A percentile compares a stretch with the other conserved stretches of the same genome.
Conservation (phyloP, 805 yeast species). For the Suhomyces sp. region DNA sequence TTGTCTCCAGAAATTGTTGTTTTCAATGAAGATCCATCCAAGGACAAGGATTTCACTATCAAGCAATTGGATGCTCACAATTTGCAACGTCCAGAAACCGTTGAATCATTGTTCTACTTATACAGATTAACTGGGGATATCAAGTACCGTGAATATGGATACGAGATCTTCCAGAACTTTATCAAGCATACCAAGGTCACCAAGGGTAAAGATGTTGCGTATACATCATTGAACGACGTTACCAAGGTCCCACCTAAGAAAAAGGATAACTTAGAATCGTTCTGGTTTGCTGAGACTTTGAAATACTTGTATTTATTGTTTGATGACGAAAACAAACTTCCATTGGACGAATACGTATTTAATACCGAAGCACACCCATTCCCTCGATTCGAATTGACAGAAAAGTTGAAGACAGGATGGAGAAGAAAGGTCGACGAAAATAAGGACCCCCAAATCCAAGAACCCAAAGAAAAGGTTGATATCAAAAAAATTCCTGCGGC, state of each 20-base stretch:
- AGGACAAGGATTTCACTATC: slow-evolving; percentile 58
- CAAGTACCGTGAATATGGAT: slow-evolving; percentile 86
- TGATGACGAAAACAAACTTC: slow-evolving; percentile 62
- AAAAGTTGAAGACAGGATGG: slow-evolving; percentile 64
- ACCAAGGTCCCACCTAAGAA: slow-evolving; percentile 50
- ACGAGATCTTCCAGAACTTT: slow-evolving; percentile 76
- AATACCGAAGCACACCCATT: slow-evolving; percentile 94
- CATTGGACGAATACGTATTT: slow-evolving; percentile 69
- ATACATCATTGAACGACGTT: slow-evolving; percentile 67
- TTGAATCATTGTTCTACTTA: slow-evolving; percentile 78
- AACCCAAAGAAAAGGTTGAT: slow-evolving; percentile 17
- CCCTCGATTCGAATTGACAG: slow-evolving; percentile 62
- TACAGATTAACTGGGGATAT: slow-evolving; percentile 79
- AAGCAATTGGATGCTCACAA: slow-evolving; percentile 77
- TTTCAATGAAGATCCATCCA: slow-evolving; percentile 58
- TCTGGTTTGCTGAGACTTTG: slow-evolving; percentile 92
- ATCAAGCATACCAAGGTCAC: slow-evolving; percentile 51
- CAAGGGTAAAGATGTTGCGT: slow-evolving; percentile 46
- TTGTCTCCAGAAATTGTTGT: slow-evolving; percentile 86
- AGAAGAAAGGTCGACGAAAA: slow-evolving; percentile 31
- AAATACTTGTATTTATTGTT: slow-evolving; percentile 80
- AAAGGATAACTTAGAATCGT: slow-evolving; percentile 81
- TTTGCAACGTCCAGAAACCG: slow-evolving; percentile 91
- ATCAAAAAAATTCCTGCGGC: slow-evolving; percentile 39
- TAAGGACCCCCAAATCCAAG: slow-evolving; percentile 14